phyloP scores from a whole-genome alignment of 345 rosid species.

The Syzygium jambos region DNA sequence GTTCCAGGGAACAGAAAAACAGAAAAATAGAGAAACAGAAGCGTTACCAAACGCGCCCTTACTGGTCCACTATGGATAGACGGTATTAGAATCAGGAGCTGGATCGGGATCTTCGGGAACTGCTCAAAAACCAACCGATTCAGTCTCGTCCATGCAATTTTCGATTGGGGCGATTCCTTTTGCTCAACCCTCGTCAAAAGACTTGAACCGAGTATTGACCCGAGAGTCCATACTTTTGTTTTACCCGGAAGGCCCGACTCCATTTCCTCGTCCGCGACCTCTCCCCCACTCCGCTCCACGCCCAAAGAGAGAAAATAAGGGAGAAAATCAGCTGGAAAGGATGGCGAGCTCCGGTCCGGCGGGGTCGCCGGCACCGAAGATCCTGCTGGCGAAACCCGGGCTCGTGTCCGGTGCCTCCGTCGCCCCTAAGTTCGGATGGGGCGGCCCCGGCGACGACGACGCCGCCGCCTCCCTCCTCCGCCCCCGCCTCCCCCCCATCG shows the following conservation, averaged over 20 bases:
- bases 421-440: constrained; percentile 56
- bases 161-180: too few species aligned
- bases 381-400: constrained; percentile 69
- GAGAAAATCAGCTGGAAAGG: not conserved
- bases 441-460: constrained; percentile 33
- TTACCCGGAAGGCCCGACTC: not conserved
- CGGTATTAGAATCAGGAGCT: too few species aligned
- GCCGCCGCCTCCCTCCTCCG: constrained; percentile 44
- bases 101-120: too few species aligned
- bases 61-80: too few species aligned
- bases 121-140: too few species aligned
- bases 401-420: constrained; percentile 32
- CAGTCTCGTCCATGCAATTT: too few species aligned
- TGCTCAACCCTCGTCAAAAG: too few species aligned
- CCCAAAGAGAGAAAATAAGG: not conserved
- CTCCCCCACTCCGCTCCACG: not conserved
- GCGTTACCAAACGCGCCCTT: too few species aligned
- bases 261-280: not conserved
- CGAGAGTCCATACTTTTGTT: too few species aligned
- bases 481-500: constrained; percentile 55
- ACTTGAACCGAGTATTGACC: too few species aligned
- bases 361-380: constrained; percentile 46
- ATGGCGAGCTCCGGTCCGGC: not conserved
- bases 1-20: too few species aligned
- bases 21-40: too few species aligned